Evolutionary conservation across 176 grass and related monocot species (phyloP).

Genomic region (Luzula sylvatica): DNA sequence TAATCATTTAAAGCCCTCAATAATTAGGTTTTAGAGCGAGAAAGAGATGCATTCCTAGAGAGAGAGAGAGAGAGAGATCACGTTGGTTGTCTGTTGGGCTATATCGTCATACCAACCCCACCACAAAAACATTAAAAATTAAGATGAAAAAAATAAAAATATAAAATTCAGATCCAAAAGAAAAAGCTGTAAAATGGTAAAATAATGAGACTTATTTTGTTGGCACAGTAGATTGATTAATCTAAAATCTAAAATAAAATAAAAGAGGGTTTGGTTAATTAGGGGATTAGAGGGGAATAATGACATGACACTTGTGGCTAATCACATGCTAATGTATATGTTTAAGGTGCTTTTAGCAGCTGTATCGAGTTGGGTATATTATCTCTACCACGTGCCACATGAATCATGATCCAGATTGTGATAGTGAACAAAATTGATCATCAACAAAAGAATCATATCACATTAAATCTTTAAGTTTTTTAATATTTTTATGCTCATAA

Average conservation of each 20-base stretch:
- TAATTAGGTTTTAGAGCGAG: constrained; percentile 23
- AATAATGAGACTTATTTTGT: neutral
- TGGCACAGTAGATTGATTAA: no score
- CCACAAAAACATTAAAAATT: constrained; percentile 33
- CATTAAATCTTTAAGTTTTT: no score
- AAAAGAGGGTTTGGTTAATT: constrained; percentile 35
- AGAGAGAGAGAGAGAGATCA: constrained; percentile 8
- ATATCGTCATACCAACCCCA: neutral
- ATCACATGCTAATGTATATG: constrained; percentile 23
- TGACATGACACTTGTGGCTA: constrained; percentile 50
- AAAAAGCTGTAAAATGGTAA: neutral
- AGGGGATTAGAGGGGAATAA: constrained; percentile 5
- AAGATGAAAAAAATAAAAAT: constrained; percentile 23
- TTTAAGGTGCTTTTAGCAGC: neutral
- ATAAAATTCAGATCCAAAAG: constrained; percentile 23
- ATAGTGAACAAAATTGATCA: no score
- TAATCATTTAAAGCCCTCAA: constrained; percentile 28
- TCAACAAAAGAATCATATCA: no score
- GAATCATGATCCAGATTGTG: no score
- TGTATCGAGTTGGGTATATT: constrained; percentile 10
- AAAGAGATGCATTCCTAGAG: constrained; percentile 6
- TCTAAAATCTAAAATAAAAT: constrained; percentile 15
- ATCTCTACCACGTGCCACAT: constrained; percentile 20
- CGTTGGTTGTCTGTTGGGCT: constrained; percentile 20
- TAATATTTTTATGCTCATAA: no score